These are phyloP conservation scores for Penicillium sp. DNA, from an alignment of 2,329 filamentous ascomycete species.

Conservation along the genomic window DNA sequence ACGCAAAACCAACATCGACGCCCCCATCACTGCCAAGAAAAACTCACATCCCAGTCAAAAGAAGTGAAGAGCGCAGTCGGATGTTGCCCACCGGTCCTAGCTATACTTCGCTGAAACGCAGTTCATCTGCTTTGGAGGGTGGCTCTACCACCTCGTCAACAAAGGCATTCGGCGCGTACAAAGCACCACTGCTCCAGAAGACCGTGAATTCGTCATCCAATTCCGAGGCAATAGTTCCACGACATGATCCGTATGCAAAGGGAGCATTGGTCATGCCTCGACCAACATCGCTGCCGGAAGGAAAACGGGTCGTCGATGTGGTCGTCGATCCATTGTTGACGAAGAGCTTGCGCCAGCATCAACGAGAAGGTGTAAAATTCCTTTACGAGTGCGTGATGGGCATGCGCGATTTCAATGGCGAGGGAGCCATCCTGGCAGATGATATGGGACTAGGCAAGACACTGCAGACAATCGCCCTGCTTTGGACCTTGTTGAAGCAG, in stretches of 20 bases:
- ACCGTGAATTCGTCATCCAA: conserved; percentile 52
- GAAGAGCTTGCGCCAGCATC: conserved; percentile 66
- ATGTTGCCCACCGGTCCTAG: conserved; percentile 9
- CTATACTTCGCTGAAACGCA: conserved; percentile 19
- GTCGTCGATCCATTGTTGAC: conserved; percentile 69
- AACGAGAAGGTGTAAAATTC: conserved; percentile 69
- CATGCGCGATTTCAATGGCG: conserved; percentile 64
- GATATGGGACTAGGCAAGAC: conserved; percentile 78
- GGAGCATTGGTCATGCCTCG: conserved; percentile 69
- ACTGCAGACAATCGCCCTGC: conserved; percentile 68
- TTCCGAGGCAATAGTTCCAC: conserved; percentile 57
- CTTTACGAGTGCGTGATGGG: conserved; percentile 78
- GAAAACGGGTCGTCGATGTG: conserved; percentile 70
- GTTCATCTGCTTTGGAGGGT: conserved; percentile 17
- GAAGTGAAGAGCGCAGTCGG: conserved; percentile 8
- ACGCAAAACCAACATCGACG: conserved; percentile 25
- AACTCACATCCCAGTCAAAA: conserved; percentile 21
- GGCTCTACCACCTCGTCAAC: conserved; percentile 47
- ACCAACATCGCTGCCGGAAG: conserved; percentile 57
- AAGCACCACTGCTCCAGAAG: conserved; percentile 60
- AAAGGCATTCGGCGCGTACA: conserved; percentile 56
- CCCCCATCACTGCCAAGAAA: conserved; percentile 23
- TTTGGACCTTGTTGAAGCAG: conserved; percentile 74
- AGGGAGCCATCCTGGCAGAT: conserved; percentile 71
- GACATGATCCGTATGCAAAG: conserved; percentile 63